Percentiles rank a stretch among this genome's conserved stretches.
Conservation (phyloP, 257 asterid genomes). For the Orobanche coerulescens region DNA sequence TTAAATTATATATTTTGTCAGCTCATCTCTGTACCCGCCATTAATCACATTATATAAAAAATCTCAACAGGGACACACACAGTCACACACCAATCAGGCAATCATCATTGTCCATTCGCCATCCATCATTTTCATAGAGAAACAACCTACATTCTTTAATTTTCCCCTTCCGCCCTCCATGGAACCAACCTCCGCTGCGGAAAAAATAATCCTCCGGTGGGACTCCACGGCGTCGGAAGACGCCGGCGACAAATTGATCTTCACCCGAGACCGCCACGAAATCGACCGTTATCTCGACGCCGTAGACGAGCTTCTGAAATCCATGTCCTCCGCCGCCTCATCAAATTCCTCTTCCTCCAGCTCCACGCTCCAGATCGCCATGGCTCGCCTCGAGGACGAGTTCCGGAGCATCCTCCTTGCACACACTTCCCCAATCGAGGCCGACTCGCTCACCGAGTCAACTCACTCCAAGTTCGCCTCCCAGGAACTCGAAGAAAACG, state of each 20-base stretch:
- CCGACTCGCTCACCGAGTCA: conserved; percentile 33
- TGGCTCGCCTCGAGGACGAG: conserved; percentile 72
- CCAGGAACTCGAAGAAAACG: neutral
- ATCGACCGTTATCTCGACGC: conserved; percentile 49
- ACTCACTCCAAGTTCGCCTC: conserved; percentile 11
- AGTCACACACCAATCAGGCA: no score
- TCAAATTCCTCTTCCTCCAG: conserved; percentile 13
- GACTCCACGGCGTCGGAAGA: conserved; percentile 56
- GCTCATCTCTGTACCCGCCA: no score
- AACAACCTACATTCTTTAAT: no score
- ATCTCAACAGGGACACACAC: no score
- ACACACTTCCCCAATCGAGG: conserved; percentile 38
- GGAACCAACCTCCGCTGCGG: conserved; percentile 19
- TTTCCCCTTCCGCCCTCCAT: neutral
- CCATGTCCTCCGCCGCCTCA: neutral
- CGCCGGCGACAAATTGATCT: conserved; percentile 47
- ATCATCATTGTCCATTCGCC: no score
- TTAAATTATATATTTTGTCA: no score
- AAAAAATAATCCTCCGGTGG: conserved; percentile 48
- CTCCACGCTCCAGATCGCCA: conserved; percentile 55
- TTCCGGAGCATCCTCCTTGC: conserved; percentile 51
- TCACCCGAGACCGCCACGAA: conserved; percentile 44
- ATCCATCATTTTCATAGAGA: no score
- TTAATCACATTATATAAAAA: no score
- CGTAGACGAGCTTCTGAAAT: conserved; percentile 45